Conservation (phyloP, 345 rosid species). For the Mallotus nudiflorus region DNA sequence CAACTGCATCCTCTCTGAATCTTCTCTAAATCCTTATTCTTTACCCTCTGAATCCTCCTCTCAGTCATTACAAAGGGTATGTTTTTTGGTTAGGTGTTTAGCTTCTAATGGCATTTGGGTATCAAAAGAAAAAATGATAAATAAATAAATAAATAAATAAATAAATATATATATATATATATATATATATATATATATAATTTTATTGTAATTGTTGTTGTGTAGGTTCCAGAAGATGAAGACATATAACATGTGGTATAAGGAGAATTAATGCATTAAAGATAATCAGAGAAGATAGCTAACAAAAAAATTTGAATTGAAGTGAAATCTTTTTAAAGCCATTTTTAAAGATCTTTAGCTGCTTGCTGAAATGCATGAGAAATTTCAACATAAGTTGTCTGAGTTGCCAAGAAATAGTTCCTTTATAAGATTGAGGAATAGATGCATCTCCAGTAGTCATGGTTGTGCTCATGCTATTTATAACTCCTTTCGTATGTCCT, state of each 20-base stretch:
- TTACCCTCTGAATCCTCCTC: too few relatives aligned
- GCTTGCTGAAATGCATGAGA: constrained; percentile 53
- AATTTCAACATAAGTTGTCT: constrained; percentile 45
- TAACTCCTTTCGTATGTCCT: constrained; percentile 45
- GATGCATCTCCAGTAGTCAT: constrained; percentile 59
- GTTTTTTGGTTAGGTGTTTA: too few relatives aligned
- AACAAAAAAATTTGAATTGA: constrained; percentile 47
- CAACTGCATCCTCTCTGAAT: too few relatives aligned
- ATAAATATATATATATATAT: too few relatives aligned
- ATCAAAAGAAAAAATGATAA: too few relatives aligned
- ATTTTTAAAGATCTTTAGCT: constrained; percentile 50
- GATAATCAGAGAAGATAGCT: constrained; percentile 53
- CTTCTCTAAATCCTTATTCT: too few relatives aligned
- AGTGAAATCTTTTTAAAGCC: constrained; percentile 54
- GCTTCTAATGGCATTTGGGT: too few relatives aligned
- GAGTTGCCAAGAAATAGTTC: constrained; percentile 65
- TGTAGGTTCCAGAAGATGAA: background rate
- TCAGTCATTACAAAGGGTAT: too few relatives aligned
- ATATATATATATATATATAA: too few relatives aligned
- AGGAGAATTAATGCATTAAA: constrained; percentile 37
- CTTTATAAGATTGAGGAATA: constrained; percentile 49
- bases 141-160: too few relatives aligned
- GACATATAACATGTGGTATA: constrained; percentile 4
- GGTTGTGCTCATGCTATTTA: constrained; percentile 51
- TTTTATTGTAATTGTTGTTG: too few relatives aligned